Evolutionary conservation across 331 rosid genomes (phyloP), one percentile per base, ranked within the genome.

Genomic region (Malus hybrid): DNA sequence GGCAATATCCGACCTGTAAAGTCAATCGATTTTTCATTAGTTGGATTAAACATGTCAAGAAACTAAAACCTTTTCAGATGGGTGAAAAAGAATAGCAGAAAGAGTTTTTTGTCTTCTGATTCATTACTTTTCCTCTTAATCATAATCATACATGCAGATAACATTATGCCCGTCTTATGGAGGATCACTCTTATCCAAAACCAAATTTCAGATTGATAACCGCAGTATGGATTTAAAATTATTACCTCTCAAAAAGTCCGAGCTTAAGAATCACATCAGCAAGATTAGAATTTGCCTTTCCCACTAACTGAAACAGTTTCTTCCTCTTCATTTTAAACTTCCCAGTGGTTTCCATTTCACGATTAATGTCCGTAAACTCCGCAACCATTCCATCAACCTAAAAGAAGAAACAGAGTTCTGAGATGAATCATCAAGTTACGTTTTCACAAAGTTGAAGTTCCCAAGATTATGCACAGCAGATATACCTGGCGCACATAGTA

Each of bases 351-450:
- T 94, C 97, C 96, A 94, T 94, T 85, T 86, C 97, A 63, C 97
- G 97, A 83, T 94, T 94, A 68, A 94, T 94, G 82, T 94, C 97
- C 2, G 99, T 94, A 83, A 94, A 94, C 74, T 94, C 99, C 10
- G 93, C 99, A 80, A 94, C 97, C 97, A 94, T 94, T 67, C 99
- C 99, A 70, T 92, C 99, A 80, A 94, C 97, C 99, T 94, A 73
- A 55, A 66, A 48, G 18, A 75, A 69, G 80, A 76, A 8, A 48
- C 4, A 69, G 12, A 59, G 65, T 62, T 69, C 28, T 28, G 36
- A 73, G 70, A 65, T 39, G 19, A 77, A 78, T 32, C 46, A 52
- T 73, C 72, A 52, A 52, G 42, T 75, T 20, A 18, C 24, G 62
- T n/a, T 69, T 27, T 36, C 66, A 68, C 39, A 13, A 24, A 69